Percentiles rank a stretch among this genome's conserved stretches.
phyloP scores from a whole-genome alignment of 2,329 filamentous ascomycete species.

The Bisporella sp. region DNA sequence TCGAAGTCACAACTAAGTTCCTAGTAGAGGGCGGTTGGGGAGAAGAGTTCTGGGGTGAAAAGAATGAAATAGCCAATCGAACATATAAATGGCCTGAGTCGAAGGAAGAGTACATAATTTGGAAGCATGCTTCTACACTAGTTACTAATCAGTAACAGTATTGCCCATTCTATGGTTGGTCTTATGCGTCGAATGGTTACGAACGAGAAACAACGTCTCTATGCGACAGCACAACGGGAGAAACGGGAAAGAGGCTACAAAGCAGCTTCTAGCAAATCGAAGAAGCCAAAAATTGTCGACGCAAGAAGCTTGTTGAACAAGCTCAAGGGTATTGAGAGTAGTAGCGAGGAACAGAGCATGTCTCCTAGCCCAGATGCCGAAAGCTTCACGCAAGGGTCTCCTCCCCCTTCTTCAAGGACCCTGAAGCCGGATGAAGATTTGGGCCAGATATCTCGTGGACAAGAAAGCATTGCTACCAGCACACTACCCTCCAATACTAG shows the following conservation, averaged over 20 bases:
- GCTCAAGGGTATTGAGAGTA: neutral
- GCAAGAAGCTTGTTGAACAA: neutral
- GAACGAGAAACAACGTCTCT: conserved; percentile 27
- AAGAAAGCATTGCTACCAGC: too few relatives aligned
- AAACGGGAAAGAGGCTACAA: conserved; percentile 10
- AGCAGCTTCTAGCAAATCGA: neutral
- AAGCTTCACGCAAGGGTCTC: neutral
- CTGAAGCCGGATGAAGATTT: neutral
- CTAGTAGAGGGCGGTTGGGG: conserved; percentile 26
- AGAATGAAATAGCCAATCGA: conserved; percentile 11
- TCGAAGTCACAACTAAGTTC: conserved; percentile 20
- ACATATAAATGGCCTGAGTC: conserved; percentile 24
- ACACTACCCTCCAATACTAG: too few relatives aligned
- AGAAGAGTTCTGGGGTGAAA: conserved; percentile 18
- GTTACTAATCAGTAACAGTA: neutral
- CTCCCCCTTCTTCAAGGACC: neutral
- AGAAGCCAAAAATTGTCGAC: neutral
- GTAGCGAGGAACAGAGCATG: neutral
- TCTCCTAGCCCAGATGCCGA: neutral
- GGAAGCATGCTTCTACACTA: too few relatives aligned
- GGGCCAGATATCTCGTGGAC: neutral
- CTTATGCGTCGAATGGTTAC: conserved; percentile 27
- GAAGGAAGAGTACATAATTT: conserved; percentile 17
- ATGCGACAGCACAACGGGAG: conserved; percentile 18
- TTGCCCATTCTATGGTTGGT: conserved; percentile 15